These are phyloP conservation scores for Pseudogymnoascus sp. DNA, from an alignment of 2,329 filamentous ascomycete species.

Conservation along the genomic window DNA sequence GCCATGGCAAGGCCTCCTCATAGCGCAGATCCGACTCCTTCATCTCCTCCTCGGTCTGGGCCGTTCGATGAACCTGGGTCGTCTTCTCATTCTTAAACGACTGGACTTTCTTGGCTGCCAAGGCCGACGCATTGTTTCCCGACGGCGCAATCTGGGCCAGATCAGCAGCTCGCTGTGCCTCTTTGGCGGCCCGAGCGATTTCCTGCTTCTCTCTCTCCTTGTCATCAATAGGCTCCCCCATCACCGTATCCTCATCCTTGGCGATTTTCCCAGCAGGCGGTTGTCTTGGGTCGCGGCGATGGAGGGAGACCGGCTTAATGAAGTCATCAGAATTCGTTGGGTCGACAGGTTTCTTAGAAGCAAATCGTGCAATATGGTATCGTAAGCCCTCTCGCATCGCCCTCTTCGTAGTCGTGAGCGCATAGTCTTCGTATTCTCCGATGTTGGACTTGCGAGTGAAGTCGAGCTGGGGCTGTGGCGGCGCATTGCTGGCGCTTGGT, in stretches of 20 bases:
- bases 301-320: constrained; percentile 76
- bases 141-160: constrained; percentile 89
- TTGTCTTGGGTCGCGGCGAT: constrained; percentile 77
- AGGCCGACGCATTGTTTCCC: constrained; percentile 42
- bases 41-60: constrained; percentile 60
- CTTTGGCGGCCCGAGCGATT: constrained; percentile 67
- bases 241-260: constrained; percentile 46
- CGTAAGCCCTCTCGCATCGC: constrained; percentile 71
- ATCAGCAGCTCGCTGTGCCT: constrained; percentile 78
- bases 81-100: constrained; percentile 78
- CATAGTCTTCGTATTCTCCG: constrained; percentile 44
- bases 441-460: constrained; percentile 48
- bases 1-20: constrained; percentile 93
- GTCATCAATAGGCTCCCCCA: constrained; percentile 39
- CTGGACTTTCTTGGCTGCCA: constrained; percentile 33
- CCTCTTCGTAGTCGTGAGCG: constrained; percentile 76
- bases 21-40: constrained; percentile 69
- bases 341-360: constrained; percentile 55
- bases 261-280: constrained; percentile 55
- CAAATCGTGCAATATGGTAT: constrained; percentile 78
- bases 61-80: constrained; percentile 76
- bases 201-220: constrained; percentile 58
- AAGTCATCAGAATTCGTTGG: constrained; percentile 67
- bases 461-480: constrained; percentile 43
- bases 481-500: constrained; percentile 32